These are phyloP conservation scores for Arthrobotrys entomopaga DNA, from an alignment of 2,329 filamentous ascomycete genomes.

Conservation along the genomic window DNA sequence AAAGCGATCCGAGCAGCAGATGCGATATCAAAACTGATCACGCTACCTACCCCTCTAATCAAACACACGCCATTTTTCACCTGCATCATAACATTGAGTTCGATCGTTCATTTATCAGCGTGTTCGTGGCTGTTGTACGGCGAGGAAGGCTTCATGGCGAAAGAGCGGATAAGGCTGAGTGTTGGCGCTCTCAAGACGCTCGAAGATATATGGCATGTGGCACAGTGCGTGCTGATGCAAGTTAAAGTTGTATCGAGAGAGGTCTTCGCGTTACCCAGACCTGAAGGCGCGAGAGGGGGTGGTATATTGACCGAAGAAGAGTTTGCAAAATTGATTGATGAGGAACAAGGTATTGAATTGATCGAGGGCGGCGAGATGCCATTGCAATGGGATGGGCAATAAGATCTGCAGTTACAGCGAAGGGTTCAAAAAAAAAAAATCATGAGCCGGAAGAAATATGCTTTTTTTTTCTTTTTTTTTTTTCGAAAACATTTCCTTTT, in stretches of 20 bases:
- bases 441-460: conserved; percentile 7
- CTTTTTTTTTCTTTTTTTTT: not conserved
- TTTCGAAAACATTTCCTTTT: not conserved
- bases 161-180: conserved; percentile 80
- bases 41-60: conserved; percentile 76
- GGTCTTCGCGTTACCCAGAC: conserved; percentile 68
- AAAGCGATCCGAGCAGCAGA: conserved; percentile 83
- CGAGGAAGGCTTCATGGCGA: conserved; percentile 73
- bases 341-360: conserved; percentile 56
- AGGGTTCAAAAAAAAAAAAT: conserved; percentile 12
- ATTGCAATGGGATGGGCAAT: conserved; percentile 52
- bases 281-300: conserved; percentile 70
- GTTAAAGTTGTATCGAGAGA: conserved; percentile 83
- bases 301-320: conserved; percentile 69
- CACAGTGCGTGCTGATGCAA: conserved; percentile 75
- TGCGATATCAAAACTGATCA: conserved; percentile 78
- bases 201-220: conserved; percentile 77
- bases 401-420: not conserved
- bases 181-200: conserved; percentile 78
- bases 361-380: conserved; percentile 51
- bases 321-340: conserved; percentile 70
- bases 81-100: conserved; percentile 79
- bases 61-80: conserved; percentile 86
- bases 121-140: conserved; percentile 74
- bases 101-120: conserved; percentile 82